phyloP scores from a whole-genome alignment of 2,329 filamentous ascomycete genomes.

The Alternaria brassicae region DNA sequence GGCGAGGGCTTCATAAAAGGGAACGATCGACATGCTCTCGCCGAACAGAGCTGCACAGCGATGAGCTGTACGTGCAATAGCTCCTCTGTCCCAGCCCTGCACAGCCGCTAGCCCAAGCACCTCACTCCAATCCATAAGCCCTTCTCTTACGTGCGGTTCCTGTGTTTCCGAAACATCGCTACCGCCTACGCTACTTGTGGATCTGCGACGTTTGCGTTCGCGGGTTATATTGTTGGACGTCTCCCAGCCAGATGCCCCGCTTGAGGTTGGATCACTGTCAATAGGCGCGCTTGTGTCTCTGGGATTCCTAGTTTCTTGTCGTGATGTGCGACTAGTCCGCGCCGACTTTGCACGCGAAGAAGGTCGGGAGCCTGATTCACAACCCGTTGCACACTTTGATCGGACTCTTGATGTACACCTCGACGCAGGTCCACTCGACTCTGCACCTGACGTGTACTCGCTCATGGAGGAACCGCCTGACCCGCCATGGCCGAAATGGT shows the following conservation, averaged over 20 bases:
- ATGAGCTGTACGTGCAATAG: slow-evolving; percentile 72
- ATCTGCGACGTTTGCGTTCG: slow-evolving; percentile 23
- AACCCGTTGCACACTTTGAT: slow-evolving; percentile 18
- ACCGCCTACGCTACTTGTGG: slow-evolving; percentile 15
- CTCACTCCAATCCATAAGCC: slow-evolving; percentile 76
- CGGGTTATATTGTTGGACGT: neutral
- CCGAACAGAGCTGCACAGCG: slow-evolving; percentile 79
- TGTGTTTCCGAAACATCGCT: slow-evolving; percentile 19
- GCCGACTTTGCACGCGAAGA: slow-evolving; percentile 17
- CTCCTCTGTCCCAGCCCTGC: slow-evolving; percentile 69
- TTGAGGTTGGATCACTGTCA: slow-evolving; percentile 27
- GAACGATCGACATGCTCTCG: slow-evolving; percentile 71
- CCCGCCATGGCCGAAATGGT: slow-evolving; percentile 49
- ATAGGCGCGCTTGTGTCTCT: neutral
- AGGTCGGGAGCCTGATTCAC: slow-evolving; percentile 14
- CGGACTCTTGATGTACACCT: slow-evolving; percentile 24
- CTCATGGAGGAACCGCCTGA: slow-evolving; percentile 42
- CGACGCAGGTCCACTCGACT: slow-evolving; percentile 25
- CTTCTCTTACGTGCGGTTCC: slow-evolving; percentile 20
- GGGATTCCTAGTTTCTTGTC: neutral
- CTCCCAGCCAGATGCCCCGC: slow-evolving; percentile 44
- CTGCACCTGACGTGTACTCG: slow-evolving; percentile 38
- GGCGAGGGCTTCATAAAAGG: slow-evolving; percentile 55
- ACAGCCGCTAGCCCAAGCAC: slow-evolving; percentile 80
- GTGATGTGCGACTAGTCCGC: neutral